phyloP scores from a whole-genome alignment of 768 basidiomycete species.

The Hydnomerulius pinastri region DNA sequence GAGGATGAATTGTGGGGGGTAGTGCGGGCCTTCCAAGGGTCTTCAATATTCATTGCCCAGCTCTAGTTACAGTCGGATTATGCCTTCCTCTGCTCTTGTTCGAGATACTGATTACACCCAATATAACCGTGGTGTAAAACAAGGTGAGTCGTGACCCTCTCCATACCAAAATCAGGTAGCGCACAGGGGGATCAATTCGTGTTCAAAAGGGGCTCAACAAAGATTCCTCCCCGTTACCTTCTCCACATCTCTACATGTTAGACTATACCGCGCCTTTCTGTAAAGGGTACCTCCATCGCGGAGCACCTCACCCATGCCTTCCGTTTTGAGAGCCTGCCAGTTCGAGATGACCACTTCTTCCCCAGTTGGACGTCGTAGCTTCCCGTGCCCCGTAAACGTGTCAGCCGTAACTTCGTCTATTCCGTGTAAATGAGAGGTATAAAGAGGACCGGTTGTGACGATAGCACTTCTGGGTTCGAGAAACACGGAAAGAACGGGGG shows the following conservation, averaged over 20 bases:
- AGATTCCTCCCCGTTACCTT: no score
- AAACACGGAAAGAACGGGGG: slow-evolving; percentile 69
- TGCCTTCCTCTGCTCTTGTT: no score
- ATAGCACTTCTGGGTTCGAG: slow-evolving; percentile 86
- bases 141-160: no score
- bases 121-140: no score
- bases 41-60: no score
- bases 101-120: no score
- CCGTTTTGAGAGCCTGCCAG: slow-evolving; percentile 47
- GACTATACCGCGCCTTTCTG: slow-evolving; percentile 69
- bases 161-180: no score
- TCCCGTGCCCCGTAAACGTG: slow-evolving; percentile 30
- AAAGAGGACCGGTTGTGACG: slow-evolving; percentile 70
- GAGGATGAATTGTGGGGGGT: no score
- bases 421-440: slow-evolving; percentile 78
- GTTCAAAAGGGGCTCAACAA: no score
- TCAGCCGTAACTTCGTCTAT: slow-evolving; percentile 65
- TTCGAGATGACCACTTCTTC: slow-evolving; percentile 55
- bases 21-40: no score
- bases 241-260: slow-evolving; percentile 84
- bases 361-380: slow-evolving; percentile 25
- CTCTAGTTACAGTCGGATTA: no score
- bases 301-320: slow-evolving; percentile 41
- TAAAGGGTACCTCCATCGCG: slow-evolving; percentile 51
- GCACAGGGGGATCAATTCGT: no score